Evolutionary conservation across 2,329 filamentous ascomycete genomes (phyloP), one percentile per base, ranked within the genome.

Genomic region (Albifimbria verrucaria): DNA sequence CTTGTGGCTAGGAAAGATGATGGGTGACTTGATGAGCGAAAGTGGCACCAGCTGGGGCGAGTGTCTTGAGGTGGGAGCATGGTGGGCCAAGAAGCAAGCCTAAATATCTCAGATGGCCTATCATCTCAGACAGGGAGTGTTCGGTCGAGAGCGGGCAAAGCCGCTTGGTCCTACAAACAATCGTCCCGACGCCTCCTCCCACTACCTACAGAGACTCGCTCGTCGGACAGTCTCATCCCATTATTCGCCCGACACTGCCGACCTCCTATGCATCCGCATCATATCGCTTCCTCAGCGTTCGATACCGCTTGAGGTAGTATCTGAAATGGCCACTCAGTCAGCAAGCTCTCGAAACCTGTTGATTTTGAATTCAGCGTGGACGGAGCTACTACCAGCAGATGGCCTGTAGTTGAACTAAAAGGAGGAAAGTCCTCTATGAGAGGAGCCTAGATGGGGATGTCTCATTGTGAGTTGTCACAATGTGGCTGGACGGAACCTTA

Each of bases 291-390:
- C 88, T 86, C 64, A 97, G 74, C 23, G 90, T 85, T 62, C 93
- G 87, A 75, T 97, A 97, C 68, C 89, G 83, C 77, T 95, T 96
- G 64, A 97, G 78, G 75, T 94, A 96, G 72, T 96, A 95, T 68
- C 90, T 95, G 68, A 48, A 44, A 25, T n/a, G 21, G n/a, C 22
- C 12, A 17, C 24, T n/a, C 44, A 47, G 25, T 53, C 25, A 56
- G 52, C 42, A 28, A 50, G 17, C 10, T 6, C 28, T 24, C 11
- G 22, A n/a, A 23, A 24, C 21, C n/a, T 15, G n/a, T n/a, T 23
- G 15, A 47, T n/a, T 21, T 21, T 21, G n/a, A 45, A 45, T 6
- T 12, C 5, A 39, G 15, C 32, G 12, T 5, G 32, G 4, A 12
- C 18, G n/a, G n/a, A n/a, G n/a, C n/a, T n/a, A n/a, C n/a, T n/a